Conservation (phyloP, 2,329 filamentous ascomycete species). For the Leptographium wingfieldii region DNA sequence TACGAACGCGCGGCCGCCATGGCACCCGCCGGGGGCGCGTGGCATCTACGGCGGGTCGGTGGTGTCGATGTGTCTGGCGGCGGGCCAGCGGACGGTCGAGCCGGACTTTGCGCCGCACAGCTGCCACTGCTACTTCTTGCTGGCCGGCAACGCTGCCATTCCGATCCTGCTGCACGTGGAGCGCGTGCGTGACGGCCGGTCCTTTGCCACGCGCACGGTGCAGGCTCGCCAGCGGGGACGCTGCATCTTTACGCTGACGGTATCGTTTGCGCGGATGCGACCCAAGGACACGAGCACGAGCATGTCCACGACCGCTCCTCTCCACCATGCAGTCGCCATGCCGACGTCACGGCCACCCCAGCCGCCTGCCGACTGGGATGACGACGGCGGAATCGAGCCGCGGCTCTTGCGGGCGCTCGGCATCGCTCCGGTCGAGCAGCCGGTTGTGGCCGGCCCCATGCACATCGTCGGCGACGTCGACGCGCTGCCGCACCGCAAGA, state of each 20-base stretch:
- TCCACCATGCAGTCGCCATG: slow-evolving; percentile 7
- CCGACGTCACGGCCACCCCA: slow-evolving; percentile 13
- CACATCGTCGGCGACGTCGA: slow-evolving; percentile 27
- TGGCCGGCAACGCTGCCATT: slow-evolving; percentile 72
- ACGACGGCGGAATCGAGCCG: slow-evolving; percentile 31
- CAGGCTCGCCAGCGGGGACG: slow-evolving; percentile 80
- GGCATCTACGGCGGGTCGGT: slow-evolving; percentile 90
- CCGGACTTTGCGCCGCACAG: slow-evolving; percentile 74
- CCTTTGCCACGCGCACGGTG: slow-evolving; percentile 88
- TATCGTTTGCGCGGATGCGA: slow-evolving; percentile 59
- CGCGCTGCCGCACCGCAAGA: slow-evolving; percentile 50
- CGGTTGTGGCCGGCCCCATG: slow-evolving; percentile 34
- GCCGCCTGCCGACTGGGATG: slow-evolving; percentile 25
- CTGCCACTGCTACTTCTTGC: slow-evolving; percentile 98
- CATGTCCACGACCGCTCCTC: slow-evolving; percentile 30
- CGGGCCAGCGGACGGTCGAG: slow-evolving; percentile 79
- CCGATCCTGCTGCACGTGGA: slow-evolving; percentile 94
- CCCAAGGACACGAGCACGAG: too few relatives aligned
- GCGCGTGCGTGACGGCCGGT: slow-evolving; percentile 77
- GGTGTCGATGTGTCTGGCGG: slow-evolving; percentile 81
- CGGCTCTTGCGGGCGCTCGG: slow-evolving; percentile 23
- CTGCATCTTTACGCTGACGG: slow-evolving; percentile 90
- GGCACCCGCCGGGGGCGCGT: slow-evolving; percentile 83
- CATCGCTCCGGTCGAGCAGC: slow-evolving; percentile 12
- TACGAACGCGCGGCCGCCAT: slow-evolving; percentile 83